Evolutionary conservation across 1,284 basidiomycete species (phyloP), one percentile per base, ranked within the genome.

Genomic region (Marasmius fiardii): DNA sequence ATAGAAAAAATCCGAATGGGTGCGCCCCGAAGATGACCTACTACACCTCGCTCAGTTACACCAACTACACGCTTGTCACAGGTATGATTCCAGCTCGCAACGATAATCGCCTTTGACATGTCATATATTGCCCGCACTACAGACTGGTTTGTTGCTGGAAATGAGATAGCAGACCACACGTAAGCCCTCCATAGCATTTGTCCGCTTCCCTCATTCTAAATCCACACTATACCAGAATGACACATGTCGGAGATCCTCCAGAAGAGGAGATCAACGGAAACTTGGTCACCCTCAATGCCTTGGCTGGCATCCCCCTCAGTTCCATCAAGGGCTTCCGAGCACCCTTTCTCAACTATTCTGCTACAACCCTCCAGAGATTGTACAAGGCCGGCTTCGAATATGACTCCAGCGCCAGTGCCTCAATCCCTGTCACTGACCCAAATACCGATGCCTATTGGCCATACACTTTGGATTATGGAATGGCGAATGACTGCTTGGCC

Each of bases 81-180:
- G 75, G 76, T 76, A 48, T 12, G 69, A 63, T 28, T 12, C 6
- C 28, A 26, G 8, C 49, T 51, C 24, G 33, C 28, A 31, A n/a
- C n/a, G n/a, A 4, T 52, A 35, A n/a, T 23, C 23, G 18, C 37
- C 23, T 20, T 43, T 20, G 54, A 37, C 28, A 26, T 35, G 43
- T 16, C 35, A 20, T 21, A 37, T 54, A 4, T 54, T 41, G 20
- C 49, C 55, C n/a, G 20, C 20, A 48, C 28, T 56, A 14, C 51
- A 72, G 89, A 93, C 68, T 92, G 86, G 85, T 92, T 76, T 68
- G 88, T 92, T 43, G 86, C 85, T 6, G 90, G 91, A 35, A 92
- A 93, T 68, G 90, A 93, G 66, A 89, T 93, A 59, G 90, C 86
- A n/a, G 90, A 92, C 70, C 89, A 91, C 70, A 91, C 89, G 85